Evolutionary conservation across 768 basidiomycete genomes (phyloP).

Genomic region (Lactarius indigo): DNA sequence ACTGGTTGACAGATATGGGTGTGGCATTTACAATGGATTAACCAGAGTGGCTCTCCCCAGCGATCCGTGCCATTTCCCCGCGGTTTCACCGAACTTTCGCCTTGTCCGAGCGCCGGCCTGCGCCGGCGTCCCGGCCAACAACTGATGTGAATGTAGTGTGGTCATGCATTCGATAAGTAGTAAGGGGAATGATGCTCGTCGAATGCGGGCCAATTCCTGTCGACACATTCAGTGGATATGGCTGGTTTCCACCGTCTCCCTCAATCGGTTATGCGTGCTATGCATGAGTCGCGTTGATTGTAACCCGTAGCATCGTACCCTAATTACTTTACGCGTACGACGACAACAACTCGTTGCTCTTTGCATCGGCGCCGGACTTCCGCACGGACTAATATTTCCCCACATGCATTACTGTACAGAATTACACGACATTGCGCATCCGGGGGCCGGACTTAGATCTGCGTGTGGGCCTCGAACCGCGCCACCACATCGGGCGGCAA

Average conservation of each 20-base stretch:
- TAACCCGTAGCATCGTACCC: not conserved
- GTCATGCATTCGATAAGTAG: not conserved
- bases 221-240: too few species aligned
- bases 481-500: conserved; percentile 7
- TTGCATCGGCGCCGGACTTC: not conserved
- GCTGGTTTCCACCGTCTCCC: too few species aligned
- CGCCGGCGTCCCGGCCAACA: not conserved
- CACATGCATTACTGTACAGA: not conserved
- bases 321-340: not conserved
- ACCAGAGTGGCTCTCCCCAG: not conserved
- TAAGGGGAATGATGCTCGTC: too few species aligned
- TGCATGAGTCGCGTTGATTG: not conserved
- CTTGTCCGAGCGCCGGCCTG: not conserved
- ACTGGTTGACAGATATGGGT: not conserved
- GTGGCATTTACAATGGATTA: too few species aligned
- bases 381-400: not conserved
- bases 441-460: not conserved
- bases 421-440: not conserved
- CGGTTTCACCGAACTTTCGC: conserved; percentile 12
- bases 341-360: not conserved
- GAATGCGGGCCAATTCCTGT: too few species aligned
- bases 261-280: too few species aligned
- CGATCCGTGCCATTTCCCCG: not conserved
- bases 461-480: not conserved
- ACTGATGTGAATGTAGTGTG: not conserved